These are phyloP conservation scores for Datisca glomerata DNA, from an alignment of 306 rosid species.

Conservation along the genomic window DNA sequence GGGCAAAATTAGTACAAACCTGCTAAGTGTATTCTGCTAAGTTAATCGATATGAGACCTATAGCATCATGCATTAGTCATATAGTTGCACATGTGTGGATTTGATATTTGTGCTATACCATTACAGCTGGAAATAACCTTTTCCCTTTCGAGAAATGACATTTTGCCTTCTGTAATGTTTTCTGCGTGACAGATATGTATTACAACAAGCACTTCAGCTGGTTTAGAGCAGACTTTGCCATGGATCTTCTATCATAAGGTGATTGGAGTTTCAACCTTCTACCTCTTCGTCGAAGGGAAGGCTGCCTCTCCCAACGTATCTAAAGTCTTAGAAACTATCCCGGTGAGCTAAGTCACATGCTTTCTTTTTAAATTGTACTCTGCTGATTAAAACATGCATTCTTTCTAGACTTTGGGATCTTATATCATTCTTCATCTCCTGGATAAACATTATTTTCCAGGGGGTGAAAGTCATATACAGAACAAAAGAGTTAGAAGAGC, in stretches of 20 bases:
- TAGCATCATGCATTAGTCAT: too few species aligned
- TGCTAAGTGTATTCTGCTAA: neutral
- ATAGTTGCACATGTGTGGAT: too few species aligned
- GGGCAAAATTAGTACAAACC: too few species aligned
- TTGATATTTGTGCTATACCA: too few species aligned
- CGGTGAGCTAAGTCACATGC: slow-evolving; percentile 36
- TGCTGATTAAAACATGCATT: neutral
- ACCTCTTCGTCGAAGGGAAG: slow-evolving; percentile 90
- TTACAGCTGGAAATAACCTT: neutral
- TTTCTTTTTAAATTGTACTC: neutral
- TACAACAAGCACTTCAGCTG: slow-evolving; percentile 76
- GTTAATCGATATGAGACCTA: too few species aligned
- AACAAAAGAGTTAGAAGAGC: slow-evolving; percentile 84
- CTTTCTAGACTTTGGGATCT: too few species aligned
- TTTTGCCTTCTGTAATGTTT: slow-evolving; percentile 2
- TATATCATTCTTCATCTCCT: neutral
- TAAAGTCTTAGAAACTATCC: slow-evolving; percentile 70
- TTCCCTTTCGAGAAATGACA: neutral
- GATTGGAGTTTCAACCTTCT: slow-evolving; percentile 74
- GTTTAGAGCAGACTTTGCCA: slow-evolving; percentile 81
- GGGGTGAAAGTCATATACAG: slow-evolving; percentile 83
- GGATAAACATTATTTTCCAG: slow-evolving; percentile 23
- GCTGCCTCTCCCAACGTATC: slow-evolving; percentile 82
- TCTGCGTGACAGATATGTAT: slow-evolving; percentile 44
- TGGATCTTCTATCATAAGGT: slow-evolving; percentile 96